These are phyloP conservation scores for Backusella liffmaniae DNA, from an alignment of 192 early-diverging fungal species.

Conservation along the genomic window DNA sequence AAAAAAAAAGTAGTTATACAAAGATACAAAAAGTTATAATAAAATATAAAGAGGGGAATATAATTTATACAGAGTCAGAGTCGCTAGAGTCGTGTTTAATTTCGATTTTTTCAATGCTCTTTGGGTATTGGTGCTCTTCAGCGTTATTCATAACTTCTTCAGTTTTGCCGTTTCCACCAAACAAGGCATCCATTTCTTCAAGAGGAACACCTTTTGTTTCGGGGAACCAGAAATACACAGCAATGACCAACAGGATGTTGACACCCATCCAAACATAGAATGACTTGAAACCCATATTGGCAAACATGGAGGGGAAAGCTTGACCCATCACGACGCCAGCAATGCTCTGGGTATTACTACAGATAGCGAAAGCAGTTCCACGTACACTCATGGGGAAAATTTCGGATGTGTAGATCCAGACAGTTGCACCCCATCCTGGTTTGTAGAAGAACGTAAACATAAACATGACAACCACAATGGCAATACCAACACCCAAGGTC, in stretches of 20 bases:
- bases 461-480: slow-evolving; percentile 34
- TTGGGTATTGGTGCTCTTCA: not conserved
- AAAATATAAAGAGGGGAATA: not conserved
- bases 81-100: not conserved
- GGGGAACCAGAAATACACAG: slow-evolving; percentile 30
- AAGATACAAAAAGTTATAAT: not conserved
- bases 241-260: slow-evolving; percentile 41
- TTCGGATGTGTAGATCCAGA: slow-evolving; percentile 61
- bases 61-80: slow-evolving; percentile 5
- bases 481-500: slow-evolving; percentile 15
- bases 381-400: slow-evolving; percentile 63
- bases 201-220: slow-evolving; percentile 58
- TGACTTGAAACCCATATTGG: slow-evolving; percentile 19
- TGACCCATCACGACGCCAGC: slow-evolving; percentile 48
- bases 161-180: slow-evolving; percentile 16
- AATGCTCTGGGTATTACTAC: slow-evolving; percentile 59
- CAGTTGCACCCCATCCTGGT: slow-evolving; percentile 60
- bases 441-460: slow-evolving; percentile 55
- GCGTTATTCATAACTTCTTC: not conserved
- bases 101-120: not conserved
- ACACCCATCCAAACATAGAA: slow-evolving; percentile 29
- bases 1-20: not conserved
- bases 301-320: slow-evolving; percentile 42
- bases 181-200: slow-evolving; percentile 60
- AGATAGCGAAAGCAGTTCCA: slow-evolving; percentile 51